Evolutionary conservation across 495 filamentous ascomycete species (phyloP).

Genomic region (Jackrogersella multiformis): DNA sequence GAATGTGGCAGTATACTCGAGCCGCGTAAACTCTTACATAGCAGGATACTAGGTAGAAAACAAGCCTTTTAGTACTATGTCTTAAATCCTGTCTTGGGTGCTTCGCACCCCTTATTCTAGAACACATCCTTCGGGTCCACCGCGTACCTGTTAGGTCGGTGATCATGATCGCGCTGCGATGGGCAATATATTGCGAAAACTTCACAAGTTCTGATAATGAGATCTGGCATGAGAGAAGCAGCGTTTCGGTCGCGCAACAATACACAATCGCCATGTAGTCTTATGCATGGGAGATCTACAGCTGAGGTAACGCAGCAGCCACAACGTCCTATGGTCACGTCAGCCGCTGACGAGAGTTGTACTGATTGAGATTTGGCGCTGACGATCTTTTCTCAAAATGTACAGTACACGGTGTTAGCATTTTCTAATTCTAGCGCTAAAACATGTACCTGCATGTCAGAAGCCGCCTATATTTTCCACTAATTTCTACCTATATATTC

Average conservation of each 20-base stretch:
- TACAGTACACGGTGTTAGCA: neutral
- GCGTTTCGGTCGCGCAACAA: neutral
- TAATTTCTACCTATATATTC: neutral
- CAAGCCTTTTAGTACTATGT: too few relatives aligned
- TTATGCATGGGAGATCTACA: conserved; percentile 18
- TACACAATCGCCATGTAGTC: neutral
- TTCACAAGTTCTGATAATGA: neutral
- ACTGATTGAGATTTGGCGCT: neutral
- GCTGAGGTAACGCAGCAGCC: neutral
- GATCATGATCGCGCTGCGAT: neutral
- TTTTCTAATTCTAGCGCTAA: conserved; percentile 9
- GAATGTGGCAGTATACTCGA: neutral
- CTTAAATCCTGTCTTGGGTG: neutral
- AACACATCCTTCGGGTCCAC: neutral
- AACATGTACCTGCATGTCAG: conserved; percentile 12
- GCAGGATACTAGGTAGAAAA: neutral
- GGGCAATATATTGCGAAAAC: conserved; percentile 8
- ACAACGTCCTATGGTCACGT: conserved; percentile 13
- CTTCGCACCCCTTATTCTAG: conserved; percentile 13
- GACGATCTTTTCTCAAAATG: neutral
- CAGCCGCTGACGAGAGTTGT: conserved; percentile 21
- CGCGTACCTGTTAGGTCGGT: neutral
- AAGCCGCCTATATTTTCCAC: neutral
- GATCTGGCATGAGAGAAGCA: conserved; percentile 2
- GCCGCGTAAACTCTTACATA: too few relatives aligned